Base-by-base conservation (phyloP, 1,284 basidiomycete genomes). In the Salmacisia buchloeana region DNA sequence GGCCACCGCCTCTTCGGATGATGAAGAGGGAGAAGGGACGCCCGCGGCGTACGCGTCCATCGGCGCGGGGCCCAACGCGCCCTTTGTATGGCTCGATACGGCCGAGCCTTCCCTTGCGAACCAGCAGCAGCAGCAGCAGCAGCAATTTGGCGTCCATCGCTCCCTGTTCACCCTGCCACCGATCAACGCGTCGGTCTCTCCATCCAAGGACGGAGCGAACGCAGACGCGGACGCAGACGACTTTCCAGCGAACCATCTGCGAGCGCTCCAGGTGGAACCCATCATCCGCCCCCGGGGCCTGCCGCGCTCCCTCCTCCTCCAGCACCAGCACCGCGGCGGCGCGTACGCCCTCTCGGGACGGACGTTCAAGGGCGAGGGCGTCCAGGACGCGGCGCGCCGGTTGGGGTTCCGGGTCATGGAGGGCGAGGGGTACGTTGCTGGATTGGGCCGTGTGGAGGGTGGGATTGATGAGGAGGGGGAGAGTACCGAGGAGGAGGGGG, bases 161-260 rank as follows among this genome's bases (percentile, higher is more conserved):
- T 54, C 49, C 10, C 49, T 54, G 29, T 54, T 54, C 27, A 54
- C 49, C 29, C 49, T 54, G 13, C 49, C 49, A 5, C 29, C 49
- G n/a, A n/a, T n/a, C n/a, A n/a, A n/a, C 29, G 7, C 29, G 27
- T 31, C 21, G 1, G 25, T 31, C 15, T 3, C 31, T 31, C 29
- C 25, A 7, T 18, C n/a, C n/a, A n/a, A n/a, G n/a, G n/a, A n/a
- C n/a, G n/a, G n/a, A n/a, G n/a, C n/a, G n/a, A n/a, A n/a, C n/a
- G n/a, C n/a, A n/a, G n/a, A 33, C 12, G 2, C 23, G 18, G 27
- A 29, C 25, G 12, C 13, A 3, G 15, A 25, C 25, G 49, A 54
- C 49, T 54, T 54, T 31, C 49, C 49, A 18, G 29, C 27, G 18
- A 33, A 27, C 12, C 49, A 54, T n/a, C 9, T 54, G 4, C 27